phyloP scores from a whole-genome alignment of 2,329 filamentous ascomycete species.

The Calycina herbarum region DNA sequence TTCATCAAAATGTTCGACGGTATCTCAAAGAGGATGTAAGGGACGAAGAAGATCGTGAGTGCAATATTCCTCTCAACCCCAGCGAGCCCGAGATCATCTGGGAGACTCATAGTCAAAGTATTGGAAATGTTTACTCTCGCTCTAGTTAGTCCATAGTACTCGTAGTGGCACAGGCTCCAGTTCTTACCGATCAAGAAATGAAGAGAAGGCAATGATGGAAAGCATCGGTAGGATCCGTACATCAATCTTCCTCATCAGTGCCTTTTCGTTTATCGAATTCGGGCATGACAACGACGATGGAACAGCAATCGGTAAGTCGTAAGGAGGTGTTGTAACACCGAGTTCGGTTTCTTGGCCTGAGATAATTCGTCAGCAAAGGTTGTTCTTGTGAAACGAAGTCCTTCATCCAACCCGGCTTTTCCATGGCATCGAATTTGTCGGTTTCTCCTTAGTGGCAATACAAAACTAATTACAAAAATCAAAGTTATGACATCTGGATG shows the following conservation, averaged over 20 bases:
- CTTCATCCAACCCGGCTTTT: neutral
- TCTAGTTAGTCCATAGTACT: neutral
- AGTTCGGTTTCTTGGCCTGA: neutral
- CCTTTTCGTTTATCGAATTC: neutral
- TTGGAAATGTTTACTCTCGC: neutral
- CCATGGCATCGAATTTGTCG: neutral
- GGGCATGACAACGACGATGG: neutral
- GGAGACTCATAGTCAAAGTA: neutral
- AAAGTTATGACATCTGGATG: neutral
- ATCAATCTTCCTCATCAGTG: conserved; percentile 50
- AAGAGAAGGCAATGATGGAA: conserved; percentile 72
- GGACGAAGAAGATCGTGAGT: conserved; percentile 68
- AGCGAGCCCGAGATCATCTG: neutral
- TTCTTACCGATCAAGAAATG: conserved; percentile 70
- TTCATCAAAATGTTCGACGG: conserved; percentile 69
- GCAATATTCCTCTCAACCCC: conserved; percentile 63
- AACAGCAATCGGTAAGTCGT: neutral
- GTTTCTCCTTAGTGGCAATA: neutral
- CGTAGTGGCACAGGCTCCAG: conserved; percentile 49
- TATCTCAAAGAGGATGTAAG: conserved; percentile 72
- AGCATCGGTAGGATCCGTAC: conserved; percentile 62
- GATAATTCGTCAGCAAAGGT: neutral
- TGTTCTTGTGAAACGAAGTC: neutral
- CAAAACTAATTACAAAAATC: neutral
- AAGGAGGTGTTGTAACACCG: neutral